A percentile compares a stretch with the other conserved stretches of the same genome.
These are phyloP conservation scores for Citrus hindsii DNA, from an alignment of 345 rosid genomes.

Conservation along the genomic window DNA sequence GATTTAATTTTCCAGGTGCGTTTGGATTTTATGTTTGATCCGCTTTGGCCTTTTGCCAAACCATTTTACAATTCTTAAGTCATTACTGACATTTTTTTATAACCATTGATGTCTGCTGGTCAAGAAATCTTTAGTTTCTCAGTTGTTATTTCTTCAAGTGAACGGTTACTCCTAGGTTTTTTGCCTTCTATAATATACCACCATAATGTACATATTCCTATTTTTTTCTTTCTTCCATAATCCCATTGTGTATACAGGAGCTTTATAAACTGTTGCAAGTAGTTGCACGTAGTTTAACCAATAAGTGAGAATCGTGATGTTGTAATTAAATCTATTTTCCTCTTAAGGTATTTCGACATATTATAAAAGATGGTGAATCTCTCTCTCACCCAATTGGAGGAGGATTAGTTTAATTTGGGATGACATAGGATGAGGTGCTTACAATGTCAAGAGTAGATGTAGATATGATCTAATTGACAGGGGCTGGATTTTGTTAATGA, in stretches of 20 bases:
- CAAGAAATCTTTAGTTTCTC: not conserved
- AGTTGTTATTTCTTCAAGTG: not conserved
- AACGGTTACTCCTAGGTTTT: not conserved
- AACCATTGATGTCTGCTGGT: not conserved
- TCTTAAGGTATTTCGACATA: no score
- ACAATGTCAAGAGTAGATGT: no score
- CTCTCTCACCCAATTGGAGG: not conserved
- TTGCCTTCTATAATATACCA: not conserved
- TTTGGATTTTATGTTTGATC: not conserved
- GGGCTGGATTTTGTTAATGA: no score
- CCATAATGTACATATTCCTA: not conserved
- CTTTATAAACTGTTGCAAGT: not conserved
- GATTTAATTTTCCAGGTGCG: conserved; percentile 87
- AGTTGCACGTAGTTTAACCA: not conserved
- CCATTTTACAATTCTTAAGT: not conserved
- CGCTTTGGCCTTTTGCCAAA: not conserved
- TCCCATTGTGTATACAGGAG: not conserved
- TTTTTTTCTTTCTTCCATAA: not conserved
- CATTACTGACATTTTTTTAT: not conserved
- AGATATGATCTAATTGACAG: no score
- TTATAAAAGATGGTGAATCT: no score
- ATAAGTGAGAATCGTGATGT: not conserved
- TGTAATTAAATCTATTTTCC: no score
- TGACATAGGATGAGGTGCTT: not conserved
- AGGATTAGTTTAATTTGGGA: not conserved